phyloP scores from a whole-genome alignment of 1,284 basidiomycete genomes.

The Trichosporon sp. region DNA sequence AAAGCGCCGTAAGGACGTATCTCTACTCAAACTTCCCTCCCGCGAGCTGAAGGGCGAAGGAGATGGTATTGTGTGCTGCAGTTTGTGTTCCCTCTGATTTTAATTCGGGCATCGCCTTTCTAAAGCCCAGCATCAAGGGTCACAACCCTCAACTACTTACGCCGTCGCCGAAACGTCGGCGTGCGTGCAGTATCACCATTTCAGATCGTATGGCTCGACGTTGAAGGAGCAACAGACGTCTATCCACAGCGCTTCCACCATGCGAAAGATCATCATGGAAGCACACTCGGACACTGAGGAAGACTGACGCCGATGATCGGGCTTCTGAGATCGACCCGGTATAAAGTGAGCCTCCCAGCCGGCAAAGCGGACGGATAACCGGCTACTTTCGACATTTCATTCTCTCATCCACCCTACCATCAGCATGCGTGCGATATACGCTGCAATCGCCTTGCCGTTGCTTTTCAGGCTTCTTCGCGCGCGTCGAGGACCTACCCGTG shows the following conservation, averaged over 20 bases:
- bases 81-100: background rate
- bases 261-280: no score
- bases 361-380: background rate
- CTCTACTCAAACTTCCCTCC: background rate
- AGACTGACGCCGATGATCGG: no score
- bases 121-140: no score
- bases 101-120: background rate
- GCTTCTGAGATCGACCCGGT: background rate
- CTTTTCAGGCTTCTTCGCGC: constrained; percentile 25
- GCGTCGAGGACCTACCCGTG: constrained; percentile 30
- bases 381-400: background rate
- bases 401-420: background rate
- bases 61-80: background rate
- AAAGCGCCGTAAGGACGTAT: background rate
- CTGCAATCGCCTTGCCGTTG: constrained; percentile 50
- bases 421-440: constrained; percentile 7
- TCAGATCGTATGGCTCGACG: no score
- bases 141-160: no score
- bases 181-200: no score
- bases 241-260: no score
- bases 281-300: no score
- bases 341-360: background rate
- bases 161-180: no score
- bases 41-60: background rate
- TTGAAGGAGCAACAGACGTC: no score